Base-by-base conservation (phyloP, 768 basidiomycete species). In the Boletus rex-veris region DNA sequence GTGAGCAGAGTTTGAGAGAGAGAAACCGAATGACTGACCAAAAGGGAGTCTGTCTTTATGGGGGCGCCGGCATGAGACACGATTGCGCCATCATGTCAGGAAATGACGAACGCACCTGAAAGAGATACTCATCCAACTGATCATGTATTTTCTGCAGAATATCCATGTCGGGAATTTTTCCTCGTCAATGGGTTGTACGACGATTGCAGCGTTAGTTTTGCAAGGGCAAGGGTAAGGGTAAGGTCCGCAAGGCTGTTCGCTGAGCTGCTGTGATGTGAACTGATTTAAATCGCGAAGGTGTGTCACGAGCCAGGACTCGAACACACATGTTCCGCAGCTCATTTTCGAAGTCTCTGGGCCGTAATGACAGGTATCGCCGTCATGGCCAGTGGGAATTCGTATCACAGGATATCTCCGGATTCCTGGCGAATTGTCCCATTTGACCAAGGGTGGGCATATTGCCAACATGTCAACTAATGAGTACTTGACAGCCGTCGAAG, bases 61-160 rank as follows among this genome's bases (percentile, higher is more conserved):
- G n/a, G 39, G 28, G 52, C 38, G 35, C 18, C 31, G n/a, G 52
- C 50, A 65, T 71, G 67, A 69, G 69, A 67, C 58, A 69, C 45
- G 63, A 69, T 69, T 61, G 68, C 69, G 70, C 70, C 54, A 69
- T 69, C 59, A 57, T 5, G 12, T n/a, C 35, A 44, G 35, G 30
- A 52, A 48, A 53, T 35, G 50, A 43, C 31, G 6, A 41, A 24
- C 57, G 48, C 38, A 69, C 67, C 64, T 65, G 21, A 24, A 24
- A 24, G 21, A 65, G 54, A 58, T 37, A 57, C 7, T 54, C 58
- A 16, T 71, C 59, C 45, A 69, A 41, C 7, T 59, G 59, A 37
- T 26, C 35, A 24, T 64, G 47, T 43, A 64, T 56, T 15, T 31
- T 19, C 5, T 52, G 56, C 14, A 67, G 48, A 19, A 42, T 45